These are phyloP conservation scores for Leccinum truebloodii DNA, from an alignment of 768 basidiomycete genomes.

Conservation along the genomic window DNA sequence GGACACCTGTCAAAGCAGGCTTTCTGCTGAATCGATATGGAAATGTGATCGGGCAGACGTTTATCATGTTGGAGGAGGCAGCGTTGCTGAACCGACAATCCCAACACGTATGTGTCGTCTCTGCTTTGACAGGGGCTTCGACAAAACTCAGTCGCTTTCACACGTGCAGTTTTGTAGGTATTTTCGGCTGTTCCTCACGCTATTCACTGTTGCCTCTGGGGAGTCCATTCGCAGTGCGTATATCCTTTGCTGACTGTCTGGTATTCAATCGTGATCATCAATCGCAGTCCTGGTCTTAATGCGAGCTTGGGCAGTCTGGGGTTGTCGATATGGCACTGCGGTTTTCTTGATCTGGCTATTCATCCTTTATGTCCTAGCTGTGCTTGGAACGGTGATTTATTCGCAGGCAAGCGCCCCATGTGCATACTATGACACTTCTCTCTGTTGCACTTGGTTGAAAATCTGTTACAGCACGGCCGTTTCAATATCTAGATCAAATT, in stretches of 20 bases:
- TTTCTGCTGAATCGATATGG: slow-evolving; percentile 23
- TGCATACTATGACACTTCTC: neutral
- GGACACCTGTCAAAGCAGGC: slow-evolving; percentile 11
- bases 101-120: neutral
- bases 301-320: slow-evolving; percentile 25
- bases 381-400: slow-evolving; percentile 5
- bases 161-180: slow-evolving; percentile 6
- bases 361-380: slow-evolving; percentile 1
- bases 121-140: neutral
- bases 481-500: neutral
- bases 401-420: neutral
- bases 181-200: slow-evolving; percentile 9
- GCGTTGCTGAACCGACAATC: slow-evolving; percentile 6
- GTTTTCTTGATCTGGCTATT: slow-evolving; percentile 12
- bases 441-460: neutral
- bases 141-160: neutral
- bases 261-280: neutral
- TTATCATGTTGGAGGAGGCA: slow-evolving; percentile 6
- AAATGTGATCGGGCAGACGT: slow-evolving; percentile 15
- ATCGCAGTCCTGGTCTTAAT: slow-evolving; percentile 20
- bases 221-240: slow-evolving; percentile 14
- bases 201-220: slow-evolving; percentile 8
- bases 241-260: neutral
- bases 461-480: neutral
- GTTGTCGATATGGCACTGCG: slow-evolving; percentile 8